These are phyloP conservation scores for Hypoxylon sp. DNA, from an alignment of 2,329 filamentous ascomycete genomes.

Conservation along the genomic window DNA sequence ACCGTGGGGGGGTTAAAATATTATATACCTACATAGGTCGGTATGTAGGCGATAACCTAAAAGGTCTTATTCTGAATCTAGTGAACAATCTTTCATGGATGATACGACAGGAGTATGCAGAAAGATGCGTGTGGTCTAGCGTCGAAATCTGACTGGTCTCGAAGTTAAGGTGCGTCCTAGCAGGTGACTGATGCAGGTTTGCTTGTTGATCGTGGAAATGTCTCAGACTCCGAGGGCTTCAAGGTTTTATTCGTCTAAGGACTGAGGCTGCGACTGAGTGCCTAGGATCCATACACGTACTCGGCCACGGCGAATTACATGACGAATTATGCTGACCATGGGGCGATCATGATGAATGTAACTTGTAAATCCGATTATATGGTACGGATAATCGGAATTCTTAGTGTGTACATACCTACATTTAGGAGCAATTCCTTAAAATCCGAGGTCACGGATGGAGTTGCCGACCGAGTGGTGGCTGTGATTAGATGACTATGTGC, in stretches of 20 bases:
- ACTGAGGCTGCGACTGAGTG: conserved; percentile 13
- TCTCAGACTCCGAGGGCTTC: conserved; percentile 22
- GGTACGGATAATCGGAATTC: conserved; percentile 42
- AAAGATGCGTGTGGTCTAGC: conserved; percentile 18
- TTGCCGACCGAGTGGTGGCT: conserved; percentile 16
- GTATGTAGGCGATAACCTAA: conserved; percentile 5
- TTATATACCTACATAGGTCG: not conserved
- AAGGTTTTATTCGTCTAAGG: conserved; percentile 12
- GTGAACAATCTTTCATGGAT: conserved; percentile 18
- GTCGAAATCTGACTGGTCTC: conserved; percentile 32
- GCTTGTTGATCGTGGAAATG: conserved; percentile 21
- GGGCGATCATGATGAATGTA: conserved; percentile 22
- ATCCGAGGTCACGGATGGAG: conserved; percentile 21
- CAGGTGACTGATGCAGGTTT: conserved; percentile 17
- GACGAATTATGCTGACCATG: conserved; percentile 33
- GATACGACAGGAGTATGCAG: conserved; percentile 20
- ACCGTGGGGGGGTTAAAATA: not conserved
- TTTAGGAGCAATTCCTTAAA: conserved; percentile 9
- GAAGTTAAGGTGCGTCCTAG: conserved; percentile 2
- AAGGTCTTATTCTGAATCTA: conserved; percentile 9
- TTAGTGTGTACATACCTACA: not conserved
- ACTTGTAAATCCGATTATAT: conserved; percentile 22
- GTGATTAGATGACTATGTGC: not conserved
- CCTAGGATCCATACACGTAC: not conserved
- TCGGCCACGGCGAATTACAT: conserved; percentile 4